Conservation (phyloP, 1,284 basidiomycete species). For the Fomes fomentarius region DNA sequence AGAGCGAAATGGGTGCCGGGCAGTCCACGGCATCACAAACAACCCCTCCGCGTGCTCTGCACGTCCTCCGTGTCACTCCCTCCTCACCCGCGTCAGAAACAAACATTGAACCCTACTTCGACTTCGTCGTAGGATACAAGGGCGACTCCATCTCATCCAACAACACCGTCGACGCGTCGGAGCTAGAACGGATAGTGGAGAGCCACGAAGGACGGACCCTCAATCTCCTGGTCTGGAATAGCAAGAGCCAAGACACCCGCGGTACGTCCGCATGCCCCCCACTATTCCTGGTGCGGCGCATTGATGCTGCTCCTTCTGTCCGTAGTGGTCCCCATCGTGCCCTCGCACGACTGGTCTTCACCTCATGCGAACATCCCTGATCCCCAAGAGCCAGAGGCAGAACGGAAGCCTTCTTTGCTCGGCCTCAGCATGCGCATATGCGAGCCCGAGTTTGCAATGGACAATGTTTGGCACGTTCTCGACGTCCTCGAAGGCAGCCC, state of each 20-base stretch:
- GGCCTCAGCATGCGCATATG: conserved; percentile 93
- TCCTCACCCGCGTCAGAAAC: conserved; percentile 86
- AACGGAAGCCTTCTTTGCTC: conserved; percentile 78
- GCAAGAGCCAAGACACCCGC: conserved; percentile 83
- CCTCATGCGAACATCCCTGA: conserved; percentile 38
- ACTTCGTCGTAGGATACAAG: conserved; percentile 93
- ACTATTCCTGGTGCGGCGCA: background rate
- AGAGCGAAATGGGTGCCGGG: conserved; percentile 63
- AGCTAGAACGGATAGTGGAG: conserved; percentile 84
- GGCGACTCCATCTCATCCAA: conserved; percentile 60
- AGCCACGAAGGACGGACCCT: conserved; percentile 82
- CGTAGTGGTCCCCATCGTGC: conserved; percentile 82
- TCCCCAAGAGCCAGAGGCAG: conserved; percentile 41
- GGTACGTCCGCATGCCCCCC: conserved; percentile 66
- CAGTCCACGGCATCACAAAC: conserved; percentile 66
- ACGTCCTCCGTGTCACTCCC: conserved; percentile 86
- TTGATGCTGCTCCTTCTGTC: background rate
- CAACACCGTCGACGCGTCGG: conserved; percentile 68
- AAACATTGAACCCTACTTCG: conserved; percentile 94
- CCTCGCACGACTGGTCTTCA: conserved; percentile 84
- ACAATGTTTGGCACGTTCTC: conserved; percentile 97
- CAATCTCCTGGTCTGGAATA: conserved; percentile 88
- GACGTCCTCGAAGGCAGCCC: conserved; percentile 97
- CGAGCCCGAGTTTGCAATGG: conserved; percentile 83
- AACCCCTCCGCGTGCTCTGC: conserved; percentile 67